Evolutionary conservation across 2,329 filamentous ascomycete genomes (phyloP).

Genomic region (Aspergillus melleus): DNA sequence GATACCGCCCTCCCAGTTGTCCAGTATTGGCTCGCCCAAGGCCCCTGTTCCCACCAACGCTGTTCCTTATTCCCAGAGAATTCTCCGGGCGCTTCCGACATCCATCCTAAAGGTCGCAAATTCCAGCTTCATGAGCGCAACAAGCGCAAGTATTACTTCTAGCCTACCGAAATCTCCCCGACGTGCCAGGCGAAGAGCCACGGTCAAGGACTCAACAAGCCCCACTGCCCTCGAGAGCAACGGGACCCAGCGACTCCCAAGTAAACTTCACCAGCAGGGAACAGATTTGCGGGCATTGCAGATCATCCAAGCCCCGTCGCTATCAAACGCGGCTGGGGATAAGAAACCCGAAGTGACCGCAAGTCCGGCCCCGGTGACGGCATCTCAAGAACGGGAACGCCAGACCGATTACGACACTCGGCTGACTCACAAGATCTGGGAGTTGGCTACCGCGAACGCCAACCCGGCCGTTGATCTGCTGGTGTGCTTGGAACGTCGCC

Average conservation of each 20-base stretch:
- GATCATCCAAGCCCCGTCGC: slow-evolving; percentile 16
- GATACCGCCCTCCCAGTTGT: slow-evolving; percentile 96
- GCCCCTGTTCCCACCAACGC: slow-evolving; percentile 77
- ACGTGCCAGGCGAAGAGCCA: slow-evolving; percentile 59
- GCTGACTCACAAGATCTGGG: slow-evolving; percentile 92
- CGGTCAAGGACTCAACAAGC: slow-evolving; percentile 36
- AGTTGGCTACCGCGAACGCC: slow-evolving; percentile 82
- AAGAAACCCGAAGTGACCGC: slow-evolving; percentile 10
- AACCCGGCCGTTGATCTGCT: slow-evolving; percentile 93
- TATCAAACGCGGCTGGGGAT: slow-evolving; percentile 16
- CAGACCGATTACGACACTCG: slow-evolving; percentile 69
- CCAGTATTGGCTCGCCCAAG: slow-evolving; percentile 71
- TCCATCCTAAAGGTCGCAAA: slow-evolving; percentile 92
- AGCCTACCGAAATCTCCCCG: slow-evolving; percentile 68
- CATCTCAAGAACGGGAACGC: slow-evolving; percentile 36
- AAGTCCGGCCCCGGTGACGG: slow-evolving; percentile 14
- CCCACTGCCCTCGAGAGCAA: slow-evolving; percentile 56
- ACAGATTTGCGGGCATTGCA: slow-evolving; percentile 19
- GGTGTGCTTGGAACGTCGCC: slow-evolving; percentile 85
- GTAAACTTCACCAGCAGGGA: slow-evolving; percentile 20
- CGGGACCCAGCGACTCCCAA: slow-evolving; percentile 11
- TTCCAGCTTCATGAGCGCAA: slow-evolving; percentile 90
- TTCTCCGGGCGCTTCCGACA: slow-evolving; percentile 84
- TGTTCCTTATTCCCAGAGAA: slow-evolving; percentile 86
- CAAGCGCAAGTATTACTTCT: slow-evolving; percentile 79